Base-by-base conservation (phyloP, 2,329 filamentous ascomycete genomes). In the Aspergillus luchuensis region DNA sequence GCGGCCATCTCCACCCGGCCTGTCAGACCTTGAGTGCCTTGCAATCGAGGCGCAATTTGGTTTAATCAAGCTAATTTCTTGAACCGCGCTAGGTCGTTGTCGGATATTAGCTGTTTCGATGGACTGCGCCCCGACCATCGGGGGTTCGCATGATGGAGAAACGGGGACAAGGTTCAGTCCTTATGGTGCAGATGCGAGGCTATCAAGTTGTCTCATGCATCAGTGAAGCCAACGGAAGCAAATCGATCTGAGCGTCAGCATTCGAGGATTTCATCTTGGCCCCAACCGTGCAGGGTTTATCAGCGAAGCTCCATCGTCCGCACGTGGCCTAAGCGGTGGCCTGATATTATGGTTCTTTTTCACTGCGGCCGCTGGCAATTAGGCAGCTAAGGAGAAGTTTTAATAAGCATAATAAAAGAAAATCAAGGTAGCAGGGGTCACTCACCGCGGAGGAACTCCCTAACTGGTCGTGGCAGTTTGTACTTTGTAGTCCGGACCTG, bases 201-300 rank as follows among this genome's bases (percentile, higher is more conserved):
- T n/a, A 21, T 17, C 8, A 2, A 43, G 39, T 43, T 43, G 39
- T 10, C 39, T 19, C 8, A 10, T 10, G 19, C 41, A 21, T 45
- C 17, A 45, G 8, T 21, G 17, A 10, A 21, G 17, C 41, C 41
- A 21, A 45, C 17, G 23, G 41, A 19, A 21, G 17, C 10, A 45
- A 43, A 13, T 52, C 30, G n/a, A 36, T 3, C 13, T 52, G 33
- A 28, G 8, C 19, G 50, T 53, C 38, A 39, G 19, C 13, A 41
- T 39, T 15, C 3, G 11, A 39, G 19, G 50, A 23, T 53, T 23
- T 13, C n/a, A 21, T 13, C 25, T 33, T 13, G 52, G 23, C 52
- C 52, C 52, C 52, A 55, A 53, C 33, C 33, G 23, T 21, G n/a
- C 50, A 36, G 38, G 33, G 50, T 25, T 55, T 55, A 19, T 55